These are phyloP conservation scores for Aspergillus piperis DNA, from an alignment of 2,329 filamentous ascomycete genomes.

Conservation along the genomic window DNA sequence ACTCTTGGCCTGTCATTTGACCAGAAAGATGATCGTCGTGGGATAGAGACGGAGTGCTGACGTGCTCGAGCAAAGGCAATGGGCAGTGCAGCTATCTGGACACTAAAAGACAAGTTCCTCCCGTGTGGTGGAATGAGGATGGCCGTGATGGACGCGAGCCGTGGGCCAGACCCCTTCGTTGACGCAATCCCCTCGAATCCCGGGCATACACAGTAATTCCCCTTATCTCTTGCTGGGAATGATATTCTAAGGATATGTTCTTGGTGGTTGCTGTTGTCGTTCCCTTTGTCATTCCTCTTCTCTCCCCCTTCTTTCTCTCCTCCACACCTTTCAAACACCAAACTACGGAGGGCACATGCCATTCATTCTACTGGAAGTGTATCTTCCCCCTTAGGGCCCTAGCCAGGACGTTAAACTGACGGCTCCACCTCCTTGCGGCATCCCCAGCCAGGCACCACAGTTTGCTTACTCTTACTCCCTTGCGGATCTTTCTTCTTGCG, in stretches of 20 bases:
- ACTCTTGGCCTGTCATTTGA: background rate
- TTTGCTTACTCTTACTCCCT: background rate
- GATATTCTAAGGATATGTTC: too few relatives aligned
- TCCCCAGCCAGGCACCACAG: slow-evolving; percentile 8
- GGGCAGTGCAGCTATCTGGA: background rate
- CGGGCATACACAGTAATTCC: background rate
- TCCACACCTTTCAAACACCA: background rate
- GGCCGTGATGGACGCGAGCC: background rate
- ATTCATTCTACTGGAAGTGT: background rate
- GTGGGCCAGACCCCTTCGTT: slow-evolving; percentile 19
- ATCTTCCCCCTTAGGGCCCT: slow-evolving; percentile 8
- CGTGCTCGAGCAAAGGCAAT: background rate
- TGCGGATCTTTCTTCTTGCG: slow-evolving; percentile 2
- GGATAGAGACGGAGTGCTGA: background rate
- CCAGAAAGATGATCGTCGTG: background rate
- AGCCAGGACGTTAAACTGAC: slow-evolving; percentile 3
- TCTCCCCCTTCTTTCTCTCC: background rate
- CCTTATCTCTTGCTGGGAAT: too few relatives aligned
- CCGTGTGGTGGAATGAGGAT: background rate
- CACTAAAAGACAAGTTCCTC: background rate
- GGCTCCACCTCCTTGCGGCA: slow-evolving; percentile 12
- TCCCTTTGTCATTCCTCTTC: background rate
- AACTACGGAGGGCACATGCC: too few relatives aligned
- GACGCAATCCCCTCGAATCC: slow-evolving; percentile 20
- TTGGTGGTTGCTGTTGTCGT: background rate